Evolutionary conservation across 1,284 basidiomycete genomes (phyloP).

Genomic region (Nidula niveotomentosa): DNA sequence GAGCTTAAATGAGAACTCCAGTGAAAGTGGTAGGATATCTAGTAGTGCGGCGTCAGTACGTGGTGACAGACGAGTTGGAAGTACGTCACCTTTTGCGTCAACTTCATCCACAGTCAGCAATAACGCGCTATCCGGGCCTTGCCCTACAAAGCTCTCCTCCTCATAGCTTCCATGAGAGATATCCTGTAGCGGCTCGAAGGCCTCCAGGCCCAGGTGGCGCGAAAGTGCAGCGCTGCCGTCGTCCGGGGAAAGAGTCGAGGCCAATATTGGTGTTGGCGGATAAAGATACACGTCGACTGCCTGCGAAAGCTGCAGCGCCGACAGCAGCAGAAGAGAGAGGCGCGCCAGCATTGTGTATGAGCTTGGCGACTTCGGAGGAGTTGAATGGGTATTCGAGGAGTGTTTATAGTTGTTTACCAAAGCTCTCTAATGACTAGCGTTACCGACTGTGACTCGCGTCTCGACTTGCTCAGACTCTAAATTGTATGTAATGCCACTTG

Average conservation of each 20-base stretch:
- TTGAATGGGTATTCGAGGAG: neutral
- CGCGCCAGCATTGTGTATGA: slow-evolving; percentile 20
- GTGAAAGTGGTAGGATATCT: slow-evolving; percentile 51
- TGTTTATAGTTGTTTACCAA: neutral
- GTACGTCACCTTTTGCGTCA: slow-evolving; percentile 53
- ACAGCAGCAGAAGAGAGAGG: slow-evolving; percentile 25
- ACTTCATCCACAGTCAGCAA: slow-evolving; percentile 57
- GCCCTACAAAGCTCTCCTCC: slow-evolving; percentile 56
- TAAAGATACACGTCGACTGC: slow-evolving; percentile 59
- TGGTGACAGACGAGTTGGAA: neutral
- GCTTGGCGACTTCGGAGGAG: neutral
- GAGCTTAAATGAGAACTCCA: slow-evolving; percentile 43
- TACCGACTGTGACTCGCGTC: neutral
- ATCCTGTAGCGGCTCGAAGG: slow-evolving; percentile 52
- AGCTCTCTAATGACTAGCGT: neutral
- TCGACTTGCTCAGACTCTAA: neutral
- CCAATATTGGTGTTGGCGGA: slow-evolving; percentile 38
- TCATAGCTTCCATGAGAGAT: slow-evolving; percentile 26
- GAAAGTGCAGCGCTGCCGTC: slow-evolving; percentile 61
- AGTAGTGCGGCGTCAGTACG: slow-evolving; percentile 10
- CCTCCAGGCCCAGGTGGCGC: slow-evolving; percentile 69
- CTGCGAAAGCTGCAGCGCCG: slow-evolving; percentile 23
- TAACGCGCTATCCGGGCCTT: slow-evolving; percentile 48
- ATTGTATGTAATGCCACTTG: neutral
- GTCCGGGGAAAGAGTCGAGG: slow-evolving; percentile 40